Conservation (phyloP, 495 filamentous ascomycete species). For the Zalerion maritima region DNA sequence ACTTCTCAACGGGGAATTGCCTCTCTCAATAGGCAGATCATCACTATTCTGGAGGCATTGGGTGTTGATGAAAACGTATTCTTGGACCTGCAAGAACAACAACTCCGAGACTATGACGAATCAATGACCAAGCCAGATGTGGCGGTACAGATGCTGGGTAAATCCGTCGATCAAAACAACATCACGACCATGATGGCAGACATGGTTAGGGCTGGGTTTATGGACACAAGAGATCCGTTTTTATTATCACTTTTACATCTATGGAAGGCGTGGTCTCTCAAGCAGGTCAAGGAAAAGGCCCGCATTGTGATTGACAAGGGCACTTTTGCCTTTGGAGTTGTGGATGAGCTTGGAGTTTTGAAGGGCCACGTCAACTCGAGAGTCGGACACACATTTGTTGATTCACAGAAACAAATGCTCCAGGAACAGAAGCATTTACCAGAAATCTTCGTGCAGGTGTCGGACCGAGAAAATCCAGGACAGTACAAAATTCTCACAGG, state of each 20-base stretch:
- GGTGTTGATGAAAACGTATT: slow-evolving; percentile 60
- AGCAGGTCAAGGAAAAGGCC: slow-evolving; percentile 83
- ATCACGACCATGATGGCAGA: slow-evolving; percentile 56
- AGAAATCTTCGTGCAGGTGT: slow-evolving; percentile 79
- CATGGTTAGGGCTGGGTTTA: slow-evolving; percentile 72
- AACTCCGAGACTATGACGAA: slow-evolving; percentile 47
- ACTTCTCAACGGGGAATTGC: slow-evolving; percentile 60
- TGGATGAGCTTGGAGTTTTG: slow-evolving; percentile 69
- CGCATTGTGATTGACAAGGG: slow-evolving; percentile 67
- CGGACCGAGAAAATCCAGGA: slow-evolving; percentile 31
- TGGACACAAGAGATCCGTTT: slow-evolving; percentile 61
- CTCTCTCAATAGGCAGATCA: slow-evolving; percentile 78
- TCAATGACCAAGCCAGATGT: slow-evolving; percentile 49
- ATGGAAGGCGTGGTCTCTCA: slow-evolving; percentile 73
- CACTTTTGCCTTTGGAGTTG: slow-evolving; percentile 77
- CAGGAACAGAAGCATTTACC: slow-evolving; percentile 42
- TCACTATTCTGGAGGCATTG: slow-evolving; percentile 64
- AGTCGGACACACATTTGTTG: slow-evolving; percentile 5
- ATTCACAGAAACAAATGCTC: slow-evolving; percentile 9
- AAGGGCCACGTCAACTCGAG: slow-evolving; percentile 45
- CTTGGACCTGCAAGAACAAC: slow-evolving; percentile 43
- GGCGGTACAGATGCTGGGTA: slow-evolving; percentile 52
- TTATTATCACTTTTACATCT: slow-evolving; percentile 55
- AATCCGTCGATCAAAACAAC: slow-evolving; percentile 74
- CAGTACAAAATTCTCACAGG: slow-evolving; percentile 56